Conservation (phyloP, 1,284 basidiomycete species). For the Ganoderma lucidum region DNA sequence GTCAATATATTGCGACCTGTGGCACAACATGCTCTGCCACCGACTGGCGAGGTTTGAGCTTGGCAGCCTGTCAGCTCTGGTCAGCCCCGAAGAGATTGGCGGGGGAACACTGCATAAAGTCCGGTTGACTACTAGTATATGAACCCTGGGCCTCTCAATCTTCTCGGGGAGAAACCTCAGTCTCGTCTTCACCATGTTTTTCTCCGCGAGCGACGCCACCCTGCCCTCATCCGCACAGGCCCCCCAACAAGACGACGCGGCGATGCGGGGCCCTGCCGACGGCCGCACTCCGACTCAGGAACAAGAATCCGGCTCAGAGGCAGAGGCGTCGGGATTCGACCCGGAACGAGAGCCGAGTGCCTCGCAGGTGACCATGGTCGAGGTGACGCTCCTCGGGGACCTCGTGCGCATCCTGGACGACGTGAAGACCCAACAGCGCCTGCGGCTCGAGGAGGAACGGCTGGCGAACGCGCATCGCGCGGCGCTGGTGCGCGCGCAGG, state of each 20-base stretch:
- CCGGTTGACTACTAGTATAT: not conserved
- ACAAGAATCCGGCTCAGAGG: not conserved
- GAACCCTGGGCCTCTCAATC: not conserved
- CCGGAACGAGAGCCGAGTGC: not conserved
- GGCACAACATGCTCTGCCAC: not conserved
- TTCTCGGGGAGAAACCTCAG: not conserved
- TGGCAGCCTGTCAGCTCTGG: not conserved
- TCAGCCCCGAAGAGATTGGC: not conserved
- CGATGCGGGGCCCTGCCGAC: not conserved
- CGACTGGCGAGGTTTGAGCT: not conserved
- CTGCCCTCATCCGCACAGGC: not conserved
- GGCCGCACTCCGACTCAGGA: not conserved
- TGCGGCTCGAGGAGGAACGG: constrained; percentile 15
- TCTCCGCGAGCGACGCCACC: not conserved
- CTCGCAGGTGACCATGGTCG: constrained; percentile 9
- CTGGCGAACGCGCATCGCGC: constrained; percentile 17
- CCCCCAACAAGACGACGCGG: not conserved
- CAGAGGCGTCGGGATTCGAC: not conserved
- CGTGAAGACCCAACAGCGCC: constrained; percentile 8
- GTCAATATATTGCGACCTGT: not conserved
- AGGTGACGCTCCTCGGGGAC: constrained; percentile 17
- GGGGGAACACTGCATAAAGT: not conserved
- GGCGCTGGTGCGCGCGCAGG: constrained; percentile 14
- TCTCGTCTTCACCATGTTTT: not conserved
- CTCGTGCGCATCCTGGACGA: constrained; percentile 17